Conservation (phyloP, 2,329 filamentous ascomycete species). For the Cercospora nicotianae region DNA sequence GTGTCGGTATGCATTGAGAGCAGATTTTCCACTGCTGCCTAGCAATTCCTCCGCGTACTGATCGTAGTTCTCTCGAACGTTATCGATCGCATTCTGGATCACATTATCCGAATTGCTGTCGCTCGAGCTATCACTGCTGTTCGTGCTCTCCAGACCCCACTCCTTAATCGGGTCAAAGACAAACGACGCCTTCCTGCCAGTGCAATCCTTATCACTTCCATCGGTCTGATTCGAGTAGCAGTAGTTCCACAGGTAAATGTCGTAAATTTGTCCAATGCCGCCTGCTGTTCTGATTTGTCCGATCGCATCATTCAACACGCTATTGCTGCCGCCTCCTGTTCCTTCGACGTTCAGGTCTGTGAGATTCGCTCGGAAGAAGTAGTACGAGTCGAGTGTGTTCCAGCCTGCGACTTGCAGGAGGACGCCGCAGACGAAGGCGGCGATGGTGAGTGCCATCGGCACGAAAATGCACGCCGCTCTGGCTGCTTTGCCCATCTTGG, state of each 20-base stretch:
- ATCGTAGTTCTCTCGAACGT: slow-evolving; percentile 54
- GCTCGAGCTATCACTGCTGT: slow-evolving; percentile 36
- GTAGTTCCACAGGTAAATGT: slow-evolving; percentile 83
- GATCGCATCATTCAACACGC: slow-evolving; percentile 41
- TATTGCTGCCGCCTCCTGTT: slow-evolving; percentile 27
- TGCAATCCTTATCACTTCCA: slow-evolving; percentile 62
- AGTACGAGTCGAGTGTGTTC: slow-evolving; percentile 54
- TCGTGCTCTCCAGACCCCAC: slow-evolving; percentile 59
- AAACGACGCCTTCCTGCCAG: slow-evolving; percentile 71
- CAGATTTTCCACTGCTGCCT: slow-evolving; percentile 64
- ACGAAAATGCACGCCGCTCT: slow-evolving; percentile 83
- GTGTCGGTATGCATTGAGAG: slow-evolving; percentile 70
- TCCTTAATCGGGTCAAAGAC: slow-evolving; percentile 70
- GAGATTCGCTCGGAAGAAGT: slow-evolving; percentile 52
- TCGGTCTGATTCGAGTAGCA: slow-evolving; percentile 60
- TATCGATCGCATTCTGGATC: slow-evolving; percentile 42
- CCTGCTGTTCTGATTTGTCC: slow-evolving; percentile 40
- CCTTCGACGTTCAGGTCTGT: slow-evolving; percentile 36
- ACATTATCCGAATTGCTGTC: slow-evolving; percentile 25
- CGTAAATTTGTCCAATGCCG: slow-evolving; percentile 72
- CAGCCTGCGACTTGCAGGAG: slow-evolving; percentile 60
- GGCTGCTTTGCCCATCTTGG: slow-evolving; percentile 68
- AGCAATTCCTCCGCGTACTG: slow-evolving; percentile 48
- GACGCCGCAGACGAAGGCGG: slow-evolving; percentile 67
- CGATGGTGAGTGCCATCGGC: slow-evolving; percentile 79